Evolutionary conservation across 2,329 filamentous ascomycete species (phyloP), one percentile per base, ranked within the genome.

Genomic region (Fusarium sp.): DNA sequence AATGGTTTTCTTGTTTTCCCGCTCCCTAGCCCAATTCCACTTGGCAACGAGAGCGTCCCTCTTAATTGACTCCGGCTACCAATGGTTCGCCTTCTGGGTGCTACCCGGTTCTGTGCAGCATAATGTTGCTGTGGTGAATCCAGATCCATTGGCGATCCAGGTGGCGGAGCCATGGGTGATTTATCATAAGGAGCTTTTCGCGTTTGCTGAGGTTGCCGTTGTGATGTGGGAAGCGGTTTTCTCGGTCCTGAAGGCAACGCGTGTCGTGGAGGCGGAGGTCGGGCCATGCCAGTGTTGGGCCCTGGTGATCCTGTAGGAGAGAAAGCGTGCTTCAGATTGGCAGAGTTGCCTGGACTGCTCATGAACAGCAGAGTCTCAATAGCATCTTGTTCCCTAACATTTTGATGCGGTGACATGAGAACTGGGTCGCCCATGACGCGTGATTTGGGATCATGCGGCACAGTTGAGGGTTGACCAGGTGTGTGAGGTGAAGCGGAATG

Each of bases 311-410:
- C 79, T 1, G 81, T 78, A 1, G 84, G 81, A 1, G 87, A 85
- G 64, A 89, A 89, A 14, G 81, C 78, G 66, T 88, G 87, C 70
- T 89, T 89, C 74, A 91, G 81, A 67, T 89, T 90, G 45, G 88
- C 85, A 47, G 91, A 92, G 79, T 93, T 93, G 20, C 91, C 91
- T 0, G 92, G 92, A 70, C 91, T 93, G 76, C 93, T 94, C 90
- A 96, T 92, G 77, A 95, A 94, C 31, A 95, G 84, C 29, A 96
- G 82, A 1, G 92, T 92, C 78, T 95, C 93, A 50, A 95, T 90
- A 10, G 93, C 93, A 76, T 95, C 93, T 77, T 94, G 92, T 78
- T 96, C 93, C 56, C 92, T 88, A 70, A 93, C 91, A 62, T 91
- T 74, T 54, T 77, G 91, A 62, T 81, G 80, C 2, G 91, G 91